Percentiles rank a stretch among this genome's conserved stretches.
These are phyloP conservation scores for Hysterangium stoloniferum DNA, from an alignment of 768 basidiomycete genomes.

Conservation along the genomic window DNA sequence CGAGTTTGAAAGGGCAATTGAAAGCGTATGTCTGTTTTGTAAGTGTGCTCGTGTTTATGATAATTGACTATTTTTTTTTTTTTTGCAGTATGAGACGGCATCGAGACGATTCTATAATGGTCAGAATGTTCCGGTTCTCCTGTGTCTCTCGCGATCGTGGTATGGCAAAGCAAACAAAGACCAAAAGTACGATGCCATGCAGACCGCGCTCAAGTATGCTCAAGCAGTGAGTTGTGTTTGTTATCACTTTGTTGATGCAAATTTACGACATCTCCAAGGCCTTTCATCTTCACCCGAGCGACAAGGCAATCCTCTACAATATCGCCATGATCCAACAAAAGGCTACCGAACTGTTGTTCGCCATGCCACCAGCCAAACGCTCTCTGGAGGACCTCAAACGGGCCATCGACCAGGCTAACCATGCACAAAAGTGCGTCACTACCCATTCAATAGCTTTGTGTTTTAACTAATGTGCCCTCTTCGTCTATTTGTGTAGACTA, in stretches of 20 bases:
- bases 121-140: conserved; percentile 65
- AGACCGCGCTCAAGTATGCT: conserved; percentile 74
- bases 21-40: conserved; percentile 66
- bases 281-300: conserved; percentile 71
- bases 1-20: conserved; percentile 93
- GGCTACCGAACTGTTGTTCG: conserved; percentile 82
- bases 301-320: conserved; percentile 90
- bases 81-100: conserved; percentile 80
- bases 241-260: not conserved
- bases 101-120: conserved; percentile 68
- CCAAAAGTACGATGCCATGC: conserved; percentile 74
- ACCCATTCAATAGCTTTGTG: not conserved
- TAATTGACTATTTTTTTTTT: not conserved
- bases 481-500: conserved; percentile 38
- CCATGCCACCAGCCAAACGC: conserved; percentile 65
- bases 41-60: conserved; percentile 23
- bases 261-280: conserved; percentile 47
- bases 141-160: conserved; percentile 89
- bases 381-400: conserved; percentile 70
- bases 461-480: conserved; percentile 1
- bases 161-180: conserved; percentile 92
- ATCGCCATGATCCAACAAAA: conserved; percentile 99
- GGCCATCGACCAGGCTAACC: conserved; percentile 71
- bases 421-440: conserved; percentile 77
- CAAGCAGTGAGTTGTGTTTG: conserved; percentile 48